Percentiles rank a stretch among this genome's conserved stretches.
phyloP scores from a whole-genome alignment of 2,329 filamentous ascomycete species.

The Tricladium varicosporioides region DNA sequence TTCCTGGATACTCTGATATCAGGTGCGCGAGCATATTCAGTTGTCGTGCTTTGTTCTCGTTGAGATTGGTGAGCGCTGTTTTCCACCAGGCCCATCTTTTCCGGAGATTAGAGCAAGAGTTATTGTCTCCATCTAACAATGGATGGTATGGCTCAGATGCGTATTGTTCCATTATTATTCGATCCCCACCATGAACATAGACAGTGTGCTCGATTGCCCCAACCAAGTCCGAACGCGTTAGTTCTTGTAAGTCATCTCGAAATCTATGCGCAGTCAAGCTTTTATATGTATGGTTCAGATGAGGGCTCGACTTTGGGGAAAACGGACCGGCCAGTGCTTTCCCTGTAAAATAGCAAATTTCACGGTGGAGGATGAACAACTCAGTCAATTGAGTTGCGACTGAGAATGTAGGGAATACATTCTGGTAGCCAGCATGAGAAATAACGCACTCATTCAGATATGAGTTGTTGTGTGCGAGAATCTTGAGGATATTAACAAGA shows the following conservation, averaged over 20 bases:
- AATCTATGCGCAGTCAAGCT: not conserved
- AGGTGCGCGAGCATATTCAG: slow-evolving; percentile 8
- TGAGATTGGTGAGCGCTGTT: slow-evolving; percentile 1
- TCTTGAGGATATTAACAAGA: slow-evolving; percentile 11
- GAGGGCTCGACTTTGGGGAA: not conserved
- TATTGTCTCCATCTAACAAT: not conserved
- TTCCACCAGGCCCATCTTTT: slow-evolving; percentile 7
- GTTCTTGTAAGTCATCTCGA: not conserved
- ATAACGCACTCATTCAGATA: not conserved
- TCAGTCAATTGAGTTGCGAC: not conserved
- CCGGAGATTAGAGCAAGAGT: not conserved
- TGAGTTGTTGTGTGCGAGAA: slow-evolving; percentile 7
- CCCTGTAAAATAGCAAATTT: not conserved
- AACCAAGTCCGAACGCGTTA: too few relatives aligned
- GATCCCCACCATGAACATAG: too few relatives aligned
- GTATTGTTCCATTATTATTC: too few relatives aligned
- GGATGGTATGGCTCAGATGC: too few relatives aligned
- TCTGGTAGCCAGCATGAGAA: not conserved
- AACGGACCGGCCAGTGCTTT: not conserved
- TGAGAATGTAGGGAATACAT: not conserved
- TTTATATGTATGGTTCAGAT: not conserved
- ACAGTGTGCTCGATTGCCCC: too few relatives aligned
- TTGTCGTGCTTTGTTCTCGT: slow-evolving; percentile 7
- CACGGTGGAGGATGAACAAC: slow-evolving; percentile 1
- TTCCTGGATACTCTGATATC: slow-evolving; percentile 7